Percentiles rank a stretch among this genome's conserved stretches.
Evolutionary conservation across 225 moss, liverwort and hornwort species (phyloP).

Genomic region (Marchantia paleacea): DNA sequence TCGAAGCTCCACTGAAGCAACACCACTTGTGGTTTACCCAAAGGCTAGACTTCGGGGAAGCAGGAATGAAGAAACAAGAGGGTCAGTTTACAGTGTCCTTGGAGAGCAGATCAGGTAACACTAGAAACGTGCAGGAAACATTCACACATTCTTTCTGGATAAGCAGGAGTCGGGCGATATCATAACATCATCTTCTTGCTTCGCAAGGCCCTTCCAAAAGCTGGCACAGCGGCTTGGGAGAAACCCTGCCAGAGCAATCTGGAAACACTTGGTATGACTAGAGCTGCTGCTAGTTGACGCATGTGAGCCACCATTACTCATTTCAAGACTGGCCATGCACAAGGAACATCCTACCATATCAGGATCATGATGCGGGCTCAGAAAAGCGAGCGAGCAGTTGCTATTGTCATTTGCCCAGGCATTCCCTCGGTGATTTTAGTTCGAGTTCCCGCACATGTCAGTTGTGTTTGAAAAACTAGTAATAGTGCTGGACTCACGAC

Average conservation of each 20-base stretch:
- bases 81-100: background rate
- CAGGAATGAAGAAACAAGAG: background rate
- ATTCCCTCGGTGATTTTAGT: background rate
- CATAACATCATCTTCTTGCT: background rate
- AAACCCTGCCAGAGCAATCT: background rate
- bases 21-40: background rate
- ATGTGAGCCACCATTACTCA: background rate
- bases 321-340: background rate
- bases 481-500: background rate
- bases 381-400: background rate
- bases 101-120: background rate
- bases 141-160: background rate
- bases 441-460: constrained; percentile 2
- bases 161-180: background rate
- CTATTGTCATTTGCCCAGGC: background rate
- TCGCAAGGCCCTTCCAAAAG: background rate
- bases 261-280: background rate
- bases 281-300: background rate
- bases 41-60: background rate
- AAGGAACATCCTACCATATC: background rate
- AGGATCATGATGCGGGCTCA: background rate
- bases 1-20: background rate
- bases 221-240: background rate
- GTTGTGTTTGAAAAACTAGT: background rate
- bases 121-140: background rate